phyloP scores from a whole-genome alignment of 345 rosid genomes.

The Euphorbia pulcherrima region DNA sequence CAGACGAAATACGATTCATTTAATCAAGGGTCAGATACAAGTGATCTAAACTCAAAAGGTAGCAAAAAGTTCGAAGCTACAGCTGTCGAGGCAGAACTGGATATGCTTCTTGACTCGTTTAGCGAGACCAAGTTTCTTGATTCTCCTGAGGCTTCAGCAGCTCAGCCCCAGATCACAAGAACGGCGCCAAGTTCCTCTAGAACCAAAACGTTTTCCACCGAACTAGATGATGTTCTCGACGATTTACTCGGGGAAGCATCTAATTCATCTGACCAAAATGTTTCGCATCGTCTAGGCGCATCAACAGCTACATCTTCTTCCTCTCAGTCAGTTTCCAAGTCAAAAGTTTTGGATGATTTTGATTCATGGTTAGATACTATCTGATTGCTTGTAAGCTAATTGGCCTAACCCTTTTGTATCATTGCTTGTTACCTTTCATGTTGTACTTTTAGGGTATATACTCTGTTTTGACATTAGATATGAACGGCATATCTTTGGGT shows the following conservation, averaged over 20 bases:
- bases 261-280: slow-evolving; percentile 19
- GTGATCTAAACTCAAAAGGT: slow-evolving; percentile 16
- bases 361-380: slow-evolving; percentile 82
- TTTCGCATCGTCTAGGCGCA: slow-evolving; percentile 14
- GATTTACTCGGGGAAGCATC: slow-evolving; percentile 56
- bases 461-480: not conserved
- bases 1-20: slow-evolving; percentile 10
- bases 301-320: slow-evolving; percentile 23
- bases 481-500: not conserved
- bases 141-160: slow-evolving; percentile 15
- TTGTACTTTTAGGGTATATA: not conserved
- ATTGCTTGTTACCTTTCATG: not conserved
- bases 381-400: slow-evolving; percentile 29
- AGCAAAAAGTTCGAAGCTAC: slow-evolving; percentile 32
- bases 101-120: slow-evolving; percentile 58
- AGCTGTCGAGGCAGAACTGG: slow-evolving; percentile 58
- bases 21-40: slow-evolving; percentile 19
- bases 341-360: slow-evolving; percentile 67
- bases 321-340: slow-evolving; percentile 33
- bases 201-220: slow-evolving; percentile 16
- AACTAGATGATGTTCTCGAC: slow-evolving; percentile 49
- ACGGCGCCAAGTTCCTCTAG: slow-evolving; percentile 16
- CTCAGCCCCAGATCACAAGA: slow-evolving; percentile 18
- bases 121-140: slow-evolving; percentile 29
- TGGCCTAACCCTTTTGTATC: slow-evolving; percentile 16